Base-by-base conservation (phyloP, 2,329 filamentous ascomycete species). In the Cyphellophora attinorum region DNA sequence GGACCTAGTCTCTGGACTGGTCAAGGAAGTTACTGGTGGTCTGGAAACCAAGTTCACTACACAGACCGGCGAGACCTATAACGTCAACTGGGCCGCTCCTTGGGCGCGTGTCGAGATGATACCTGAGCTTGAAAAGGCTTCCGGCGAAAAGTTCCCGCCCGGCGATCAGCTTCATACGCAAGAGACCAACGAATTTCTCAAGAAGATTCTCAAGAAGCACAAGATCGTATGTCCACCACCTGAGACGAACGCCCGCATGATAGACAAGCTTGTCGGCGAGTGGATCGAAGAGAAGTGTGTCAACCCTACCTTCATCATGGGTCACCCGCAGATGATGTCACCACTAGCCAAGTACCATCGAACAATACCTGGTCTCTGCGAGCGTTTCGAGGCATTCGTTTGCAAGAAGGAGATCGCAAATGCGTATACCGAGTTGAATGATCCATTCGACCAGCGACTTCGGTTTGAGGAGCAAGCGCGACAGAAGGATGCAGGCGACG, bases 71-170 rank as follows among this genome's bases (percentile, higher is more conserved):
- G 85, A 95, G 62, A 74, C 74, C 39, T 88, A 89, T 63, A 75
- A 86, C 41, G 82, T 98, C 51, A 93, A 98, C 74, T 98, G 91
- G 93, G 81, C 88, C 59, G 79, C 76, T 40, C 93, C 91, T 29
- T 98, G 93, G 91, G 78, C 80, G 59, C 74, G 85, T 44, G 77
- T 96, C 32, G 84, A 95, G 59, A 98, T 98, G 89, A 95, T 98
- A 38, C 81, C 84, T 3, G 83, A 81, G 21, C 75, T 98, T 0
- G 91, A 96, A 66, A 78, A 89, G 63, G 81, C 81, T 10, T 84
- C 79, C 1, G 88, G 85, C 49, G 86, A 93, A 67, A 95, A 84
- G 64, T 98, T 98, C 70, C 91, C 91, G 27, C 75, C 86, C 2
- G 80, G 81, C 30, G 81, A 93, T 50, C 72, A 94, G 59, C 74